A percentile compares a stretch with the other conserved stretches of the same genome.
These are phyloP conservation scores for Fusarium stilboides DNA, from an alignment of 2,329 filamentous ascomycete species.

Conservation along the genomic window DNA sequence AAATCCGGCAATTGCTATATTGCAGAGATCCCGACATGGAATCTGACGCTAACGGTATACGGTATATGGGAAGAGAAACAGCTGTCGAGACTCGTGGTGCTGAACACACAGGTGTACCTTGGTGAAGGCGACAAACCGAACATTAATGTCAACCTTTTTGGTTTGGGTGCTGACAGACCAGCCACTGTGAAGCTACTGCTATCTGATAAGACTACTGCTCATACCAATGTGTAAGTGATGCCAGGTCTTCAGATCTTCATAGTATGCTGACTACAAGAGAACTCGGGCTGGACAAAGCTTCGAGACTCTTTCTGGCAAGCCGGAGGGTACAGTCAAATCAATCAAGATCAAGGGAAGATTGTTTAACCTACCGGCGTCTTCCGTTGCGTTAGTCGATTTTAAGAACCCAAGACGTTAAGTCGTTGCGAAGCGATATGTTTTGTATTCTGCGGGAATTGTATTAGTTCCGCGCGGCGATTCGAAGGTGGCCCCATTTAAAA, in stretches of 20 bases:
- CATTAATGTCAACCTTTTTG: not conserved
- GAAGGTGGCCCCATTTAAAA: no score
- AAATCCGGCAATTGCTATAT: not conserved
- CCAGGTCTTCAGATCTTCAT: not conserved
- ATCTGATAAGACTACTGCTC: not conserved
- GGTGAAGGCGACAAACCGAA: not conserved
- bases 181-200: not conserved
- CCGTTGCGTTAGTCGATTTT: not conserved
- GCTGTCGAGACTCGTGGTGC: not conserved
- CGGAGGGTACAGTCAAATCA: not conserved
- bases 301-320: not conserved
- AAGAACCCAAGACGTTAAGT: not conserved
- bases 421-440: no score
- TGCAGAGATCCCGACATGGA: not conserved
- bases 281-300: conserved; percentile 1
- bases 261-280: not conserved
- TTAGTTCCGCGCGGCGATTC: no score
- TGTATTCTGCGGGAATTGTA: no score
- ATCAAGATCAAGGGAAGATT: not conserved
- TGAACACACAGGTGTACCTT: not conserved
- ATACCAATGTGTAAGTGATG: not conserved
- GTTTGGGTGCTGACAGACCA: not conserved
- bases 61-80: not conserved
- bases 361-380: not conserved
- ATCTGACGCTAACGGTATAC: not conserved